Evolutionary conservation across 2,329 filamentous ascomycete species (phyloP), one percentile per base, ranked within the genome.

Genomic region (Talaromyces sp.): DNA sequence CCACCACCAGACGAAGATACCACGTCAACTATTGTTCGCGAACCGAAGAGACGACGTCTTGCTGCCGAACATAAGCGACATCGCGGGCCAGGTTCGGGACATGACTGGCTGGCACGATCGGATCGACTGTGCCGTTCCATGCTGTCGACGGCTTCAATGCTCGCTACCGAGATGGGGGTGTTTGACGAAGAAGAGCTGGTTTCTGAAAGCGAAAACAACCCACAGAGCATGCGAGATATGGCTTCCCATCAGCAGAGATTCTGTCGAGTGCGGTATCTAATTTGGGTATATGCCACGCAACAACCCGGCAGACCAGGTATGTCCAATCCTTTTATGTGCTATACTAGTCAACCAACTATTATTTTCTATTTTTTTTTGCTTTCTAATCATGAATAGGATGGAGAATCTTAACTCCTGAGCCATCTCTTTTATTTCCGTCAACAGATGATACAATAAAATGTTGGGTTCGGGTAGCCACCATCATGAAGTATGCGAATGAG

Each of bases 401-500:
- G 25, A 28, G 25, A 28, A 28, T 28, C 25, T 28, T 28, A 28
- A 28, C 25, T 28, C 25, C 25, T 7, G 25, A 28, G 25, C 25
- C 25, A 28, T 28, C 25, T 28, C 25, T 28, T 28, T 28, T 28
- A 28, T 28, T 28, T 28, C 25, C 25, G 3, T 21, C 40, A 11
- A 43, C 37, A 17, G 37, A 55, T 21, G 60, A 61, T 25, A 53
- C 60, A 25, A 57, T 54, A 46, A 87, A 92, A 70, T 91, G 89
- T 70, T 96, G 91, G 91, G 85, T 89, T 1, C 87, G 89, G 37
- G 89, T 96, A 66, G 93, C 89, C 66, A 87, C 89, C 63, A 82
- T 89, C 53, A 93, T 96, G 88, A 86, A 93, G 65, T 79, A 86
- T 63, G 89, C 89, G 33, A 96, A 96, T 66, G 85, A 91, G 66